Percentiles rank a stretch among this genome's conserved stretches.
Conservation (phyloP, 75 land plant genomes). For the Sequoiadendron giganteum region DNA sequence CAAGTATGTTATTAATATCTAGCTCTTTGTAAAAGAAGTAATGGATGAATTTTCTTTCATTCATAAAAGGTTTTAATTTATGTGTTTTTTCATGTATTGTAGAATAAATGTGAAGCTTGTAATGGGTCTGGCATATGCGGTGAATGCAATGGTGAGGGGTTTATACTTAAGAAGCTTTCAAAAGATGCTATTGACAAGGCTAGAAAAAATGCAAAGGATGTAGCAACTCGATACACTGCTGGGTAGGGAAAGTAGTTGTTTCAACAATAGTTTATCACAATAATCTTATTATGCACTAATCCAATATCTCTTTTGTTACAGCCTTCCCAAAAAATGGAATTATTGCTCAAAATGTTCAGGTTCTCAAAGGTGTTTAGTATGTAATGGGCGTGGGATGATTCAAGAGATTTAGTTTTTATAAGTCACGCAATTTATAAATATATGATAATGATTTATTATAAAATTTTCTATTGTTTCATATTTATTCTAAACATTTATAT, state of each 20-base stretch:
- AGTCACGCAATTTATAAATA: neutral
- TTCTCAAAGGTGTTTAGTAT: constrained; percentile 57
- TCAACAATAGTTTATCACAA: neutral
- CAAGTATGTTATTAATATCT: constrained; percentile 24
- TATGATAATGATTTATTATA: neutral
- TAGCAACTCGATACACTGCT: constrained; percentile 90
- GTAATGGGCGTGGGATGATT: constrained; percentile 58
- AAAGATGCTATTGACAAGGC: constrained; percentile 72
- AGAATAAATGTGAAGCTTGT: constrained; percentile 71
- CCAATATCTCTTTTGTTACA: constrained; percentile 20
- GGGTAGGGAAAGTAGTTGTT: constrained; percentile 43
- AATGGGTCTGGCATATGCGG: constrained; percentile 87
- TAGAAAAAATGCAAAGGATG: constrained; percentile 66
- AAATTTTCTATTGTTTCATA: neutral
- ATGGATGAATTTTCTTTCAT: neutral
- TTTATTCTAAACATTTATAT: too few relatives aligned
- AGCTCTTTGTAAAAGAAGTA: neutral
- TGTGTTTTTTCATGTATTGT: neutral
- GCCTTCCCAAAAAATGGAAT: constrained; percentile 92
- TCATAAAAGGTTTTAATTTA: neutral
- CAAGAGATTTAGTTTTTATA: neutral
- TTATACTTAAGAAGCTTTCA: constrained; percentile 64
- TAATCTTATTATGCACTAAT: neutral
- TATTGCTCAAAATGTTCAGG: constrained; percentile 80
- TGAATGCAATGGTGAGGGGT: constrained; percentile 92